A percentile compares a stretch with the other conserved stretches of the same genome.
Evolutionary conservation across 2,329 filamentous ascomycete species (phyloP).

Genomic region (Xylaria digitata): DNA sequence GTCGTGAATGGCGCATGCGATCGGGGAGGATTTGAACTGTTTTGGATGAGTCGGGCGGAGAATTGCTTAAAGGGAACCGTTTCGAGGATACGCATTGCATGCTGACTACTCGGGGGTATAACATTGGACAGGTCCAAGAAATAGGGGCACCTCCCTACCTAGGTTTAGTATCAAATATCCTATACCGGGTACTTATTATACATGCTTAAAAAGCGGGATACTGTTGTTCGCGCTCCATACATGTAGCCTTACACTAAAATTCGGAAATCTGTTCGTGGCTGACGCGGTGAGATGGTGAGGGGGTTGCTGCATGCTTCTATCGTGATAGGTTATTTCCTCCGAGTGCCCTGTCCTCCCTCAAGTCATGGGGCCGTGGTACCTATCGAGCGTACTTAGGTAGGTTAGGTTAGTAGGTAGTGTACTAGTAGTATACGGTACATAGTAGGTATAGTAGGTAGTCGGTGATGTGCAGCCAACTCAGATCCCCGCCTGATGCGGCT

Average conservation of each 20-base stretch:
- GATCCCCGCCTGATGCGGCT: conserved; percentile 36
- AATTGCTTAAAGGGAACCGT: not conserved
- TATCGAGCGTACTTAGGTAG: too few relatives aligned
- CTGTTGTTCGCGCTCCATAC: conserved; percentile 9
- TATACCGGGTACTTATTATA: conserved; percentile 23
- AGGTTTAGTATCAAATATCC: conserved; percentile 29
- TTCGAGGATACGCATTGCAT: conserved; percentile 5
- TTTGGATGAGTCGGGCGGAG: conserved; percentile 8
- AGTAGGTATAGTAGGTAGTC: not conserved
- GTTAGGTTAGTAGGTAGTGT: too few relatives aligned
- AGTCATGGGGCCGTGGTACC: not conserved
- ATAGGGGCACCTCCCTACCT: conserved; percentile 13
- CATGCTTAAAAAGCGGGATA: conserved; percentile 23
- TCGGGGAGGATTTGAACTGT: not conserved
- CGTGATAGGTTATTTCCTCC: too few relatives aligned
- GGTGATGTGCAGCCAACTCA: conserved; percentile 17
- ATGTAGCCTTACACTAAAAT: not conserved
- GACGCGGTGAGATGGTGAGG: not conserved
- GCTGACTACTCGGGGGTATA: not conserved
- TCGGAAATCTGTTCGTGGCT: not conserved
- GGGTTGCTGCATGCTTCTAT: not conserved
- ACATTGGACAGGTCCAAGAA: conserved; percentile 15
- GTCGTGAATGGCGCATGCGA: not conserved
- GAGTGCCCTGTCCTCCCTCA: too few relatives aligned
- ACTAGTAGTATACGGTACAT: too few relatives aligned